Evolutionary conservation across 345 rosid genomes (phyloP).

Genomic region (Citrus sp.): DNA sequence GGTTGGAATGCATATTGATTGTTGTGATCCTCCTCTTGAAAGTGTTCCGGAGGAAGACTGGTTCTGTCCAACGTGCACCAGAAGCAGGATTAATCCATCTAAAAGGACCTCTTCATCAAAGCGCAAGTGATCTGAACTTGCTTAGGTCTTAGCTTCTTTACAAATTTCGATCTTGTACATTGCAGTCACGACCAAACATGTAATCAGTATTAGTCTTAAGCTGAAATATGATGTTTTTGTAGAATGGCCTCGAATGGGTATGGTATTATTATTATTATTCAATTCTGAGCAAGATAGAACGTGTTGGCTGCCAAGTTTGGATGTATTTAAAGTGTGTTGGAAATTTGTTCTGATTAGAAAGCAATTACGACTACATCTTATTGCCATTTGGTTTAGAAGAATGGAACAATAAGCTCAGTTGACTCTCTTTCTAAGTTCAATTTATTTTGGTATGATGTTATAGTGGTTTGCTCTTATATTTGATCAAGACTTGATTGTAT

Average conservation of each 20-base stretch:
- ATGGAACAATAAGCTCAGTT: no score
- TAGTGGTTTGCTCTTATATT: background rate
- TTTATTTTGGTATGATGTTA: background rate
- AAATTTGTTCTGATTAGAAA: background rate
- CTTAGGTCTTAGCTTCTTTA: background rate
- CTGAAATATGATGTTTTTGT: background rate
- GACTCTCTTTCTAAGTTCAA: background rate
- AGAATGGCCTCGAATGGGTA: background rate
- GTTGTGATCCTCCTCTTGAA: conserved; percentile 62
- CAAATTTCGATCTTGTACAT: background rate
- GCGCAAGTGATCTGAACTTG: background rate
- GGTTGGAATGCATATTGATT: conserved; percentile 52
- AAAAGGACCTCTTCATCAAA: conserved; percentile 9
- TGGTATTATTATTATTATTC: background rate
- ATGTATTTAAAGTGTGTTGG: background rate
- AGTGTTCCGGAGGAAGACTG: conserved; percentile 64
- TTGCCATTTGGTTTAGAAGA: background rate
- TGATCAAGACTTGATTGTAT: background rate
- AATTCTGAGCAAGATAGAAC: background rate
- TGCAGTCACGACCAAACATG: background rate
- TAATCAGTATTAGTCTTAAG: conserved; percentile 1
- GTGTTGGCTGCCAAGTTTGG: background rate
- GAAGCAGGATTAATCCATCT: background rate
- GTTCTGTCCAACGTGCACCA: conserved; percentile 52
- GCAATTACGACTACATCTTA: background rate